Conservation (phyloP, 305 asterid species). For the Fraxinus angustifolia region DNA sequence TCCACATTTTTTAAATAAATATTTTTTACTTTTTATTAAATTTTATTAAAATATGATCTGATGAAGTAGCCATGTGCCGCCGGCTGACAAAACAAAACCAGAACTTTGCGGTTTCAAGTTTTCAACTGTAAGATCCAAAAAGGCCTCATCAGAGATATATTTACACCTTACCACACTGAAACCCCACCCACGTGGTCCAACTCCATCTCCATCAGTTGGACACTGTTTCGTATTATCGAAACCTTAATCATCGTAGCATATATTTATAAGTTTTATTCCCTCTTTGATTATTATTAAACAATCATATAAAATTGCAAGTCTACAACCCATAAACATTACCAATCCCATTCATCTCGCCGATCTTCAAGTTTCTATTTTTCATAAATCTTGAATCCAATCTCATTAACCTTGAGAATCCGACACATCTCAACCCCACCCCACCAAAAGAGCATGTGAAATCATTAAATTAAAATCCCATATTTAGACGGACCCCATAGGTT, state of each 20-base stretch:
- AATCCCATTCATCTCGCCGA: not conserved
- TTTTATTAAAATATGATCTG: too few species aligned
- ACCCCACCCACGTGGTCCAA: not conserved
- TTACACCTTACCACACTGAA: conserved; percentile 7
- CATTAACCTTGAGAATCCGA: not conserved
- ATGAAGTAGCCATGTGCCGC: not conserved
- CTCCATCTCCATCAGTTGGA: conserved; percentile 28
- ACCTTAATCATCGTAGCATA: not conserved
- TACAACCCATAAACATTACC: not conserved
- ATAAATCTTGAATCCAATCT: not conserved
- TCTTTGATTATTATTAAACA: not conserved
- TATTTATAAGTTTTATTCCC: not conserved
- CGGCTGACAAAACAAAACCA: not conserved
- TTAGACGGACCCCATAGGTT: not conserved
- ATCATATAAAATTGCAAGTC: not conserved
- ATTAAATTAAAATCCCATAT: not conserved
- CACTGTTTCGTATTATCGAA: conserved; percentile 18
- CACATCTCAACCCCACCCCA: not conserved
- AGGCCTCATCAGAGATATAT: not conserved
- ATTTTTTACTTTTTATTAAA: too few species aligned
- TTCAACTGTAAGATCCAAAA: not conserved
- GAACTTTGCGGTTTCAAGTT: not conserved
- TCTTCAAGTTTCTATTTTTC: not conserved
- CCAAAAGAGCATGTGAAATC: not conserved
- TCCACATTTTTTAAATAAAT: too few species aligned